These are phyloP conservation scores for Russula virescens DNA, from an alignment of 768 basidiomycete genomes.

Conservation along the genomic window DNA sequence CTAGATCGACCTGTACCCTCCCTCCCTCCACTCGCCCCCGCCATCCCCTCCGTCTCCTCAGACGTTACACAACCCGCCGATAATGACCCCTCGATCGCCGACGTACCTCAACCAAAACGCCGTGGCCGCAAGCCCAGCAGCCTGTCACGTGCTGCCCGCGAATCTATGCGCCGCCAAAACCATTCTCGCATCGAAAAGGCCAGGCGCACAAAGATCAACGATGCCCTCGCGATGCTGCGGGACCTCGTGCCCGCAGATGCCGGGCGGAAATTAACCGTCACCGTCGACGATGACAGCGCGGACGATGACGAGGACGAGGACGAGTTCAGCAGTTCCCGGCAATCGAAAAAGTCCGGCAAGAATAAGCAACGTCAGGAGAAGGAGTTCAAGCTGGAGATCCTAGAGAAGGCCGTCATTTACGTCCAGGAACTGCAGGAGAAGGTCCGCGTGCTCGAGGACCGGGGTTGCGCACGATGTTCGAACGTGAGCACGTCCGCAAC, in stretches of 20 bases:
- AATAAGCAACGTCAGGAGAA: slow-evolving; percentile 20
- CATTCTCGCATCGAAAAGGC: slow-evolving; percentile 95
- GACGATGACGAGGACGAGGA: slow-evolving; percentile 32
- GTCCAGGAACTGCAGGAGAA: slow-evolving; percentile 25
- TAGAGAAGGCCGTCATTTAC: slow-evolving; percentile 23
- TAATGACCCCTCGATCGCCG: slow-evolving; percentile 28
- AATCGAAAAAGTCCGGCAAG: slow-evolving; percentile 13
- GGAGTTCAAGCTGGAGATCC: slow-evolving; percentile 26
- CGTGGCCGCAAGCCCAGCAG: slow-evolving; percentile 69
- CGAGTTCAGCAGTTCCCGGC: slow-evolving; percentile 1
- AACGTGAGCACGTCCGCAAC: not conserved
- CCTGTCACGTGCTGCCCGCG: slow-evolving; percentile 70
- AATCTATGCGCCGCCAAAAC: slow-evolving; percentile 85
- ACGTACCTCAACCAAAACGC: slow-evolving; percentile 43
- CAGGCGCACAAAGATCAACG: slow-evolving; percentile 92
- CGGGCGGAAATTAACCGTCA: slow-evolving; percentile 34
- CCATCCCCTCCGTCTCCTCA: not conserved
- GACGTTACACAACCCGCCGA: slow-evolving; percentile 18
- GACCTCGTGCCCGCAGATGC: slow-evolving; percentile 57
- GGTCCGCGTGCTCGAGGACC: slow-evolving; percentile 19
- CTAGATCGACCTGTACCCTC: not conserved
- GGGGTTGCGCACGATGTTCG: slow-evolving; percentile 11
- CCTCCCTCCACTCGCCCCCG: slow-evolving; percentile 25
- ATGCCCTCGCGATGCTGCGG: slow-evolving; percentile 72
- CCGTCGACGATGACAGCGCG: slow-evolving; percentile 34